Conservation (phyloP, 2,329 filamentous ascomycete species). For the Aureobasidium sp. region DNA sequence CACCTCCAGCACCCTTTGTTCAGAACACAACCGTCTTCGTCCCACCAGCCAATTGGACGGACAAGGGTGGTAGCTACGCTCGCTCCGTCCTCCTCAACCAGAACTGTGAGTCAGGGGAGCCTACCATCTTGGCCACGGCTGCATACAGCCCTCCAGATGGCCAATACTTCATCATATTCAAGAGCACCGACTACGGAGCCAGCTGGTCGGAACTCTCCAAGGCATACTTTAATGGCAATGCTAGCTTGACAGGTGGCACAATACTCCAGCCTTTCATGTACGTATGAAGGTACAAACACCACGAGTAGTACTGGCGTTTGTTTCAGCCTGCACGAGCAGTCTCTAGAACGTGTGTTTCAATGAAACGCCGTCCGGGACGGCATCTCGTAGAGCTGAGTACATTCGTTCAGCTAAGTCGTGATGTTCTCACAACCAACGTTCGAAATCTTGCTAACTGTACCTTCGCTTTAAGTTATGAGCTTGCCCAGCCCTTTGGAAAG, state of each 20-base stretch:
- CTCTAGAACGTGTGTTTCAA: too few relatives aligned
- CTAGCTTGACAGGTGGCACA: conserved; percentile 44
- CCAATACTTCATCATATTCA: conserved; percentile 39
- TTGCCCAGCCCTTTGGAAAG: conserved; percentile 49
- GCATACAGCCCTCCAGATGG: conserved; percentile 44
- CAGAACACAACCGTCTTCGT: conserved; percentile 18
- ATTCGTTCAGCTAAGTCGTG: too few relatives aligned
- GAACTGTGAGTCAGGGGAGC: conserved; percentile 21
- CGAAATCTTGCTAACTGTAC: too few relatives aligned
- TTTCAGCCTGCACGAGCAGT: too few relatives aligned
- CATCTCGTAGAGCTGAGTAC: too few relatives aligned
- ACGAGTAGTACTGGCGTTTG: too few relatives aligned
- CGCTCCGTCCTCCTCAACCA: conserved; percentile 39
- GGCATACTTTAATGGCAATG: conserved; percentile 55
- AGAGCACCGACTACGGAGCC: conserved; percentile 36
- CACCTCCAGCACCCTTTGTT: neutral
- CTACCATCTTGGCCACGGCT: conserved; percentile 43
- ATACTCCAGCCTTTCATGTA: conserved; percentile 59
- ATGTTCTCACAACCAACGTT: too few relatives aligned
- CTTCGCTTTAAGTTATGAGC: conserved; percentile 26
- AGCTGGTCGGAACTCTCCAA: conserved; percentile 57
- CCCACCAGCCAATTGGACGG: conserved; percentile 20
- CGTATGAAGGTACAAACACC: conserved; percentile 29
- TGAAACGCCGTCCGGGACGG: too few relatives aligned
- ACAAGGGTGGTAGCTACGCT: conserved; percentile 41